Conservation (phyloP, 2,329 filamentous ascomycete genomes). For the Neofusicoccum cordaticola region DNA sequence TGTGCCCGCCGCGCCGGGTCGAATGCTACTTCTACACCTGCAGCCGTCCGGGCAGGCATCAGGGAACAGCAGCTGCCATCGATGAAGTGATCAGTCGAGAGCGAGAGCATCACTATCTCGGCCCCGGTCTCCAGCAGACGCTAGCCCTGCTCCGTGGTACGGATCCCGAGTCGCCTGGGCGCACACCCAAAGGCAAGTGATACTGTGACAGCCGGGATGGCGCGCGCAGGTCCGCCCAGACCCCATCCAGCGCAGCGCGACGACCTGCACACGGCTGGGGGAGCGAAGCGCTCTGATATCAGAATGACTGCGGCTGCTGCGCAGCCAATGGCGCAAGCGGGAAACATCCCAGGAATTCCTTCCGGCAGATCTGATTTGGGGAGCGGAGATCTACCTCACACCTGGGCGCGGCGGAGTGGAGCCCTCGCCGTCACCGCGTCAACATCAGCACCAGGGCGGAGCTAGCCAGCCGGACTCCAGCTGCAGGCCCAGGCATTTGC, state of each 20-base stretch:
- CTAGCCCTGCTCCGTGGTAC: not conserved
- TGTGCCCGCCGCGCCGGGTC: not conserved
- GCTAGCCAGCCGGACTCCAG: not conserved
- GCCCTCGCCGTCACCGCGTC: not conserved
- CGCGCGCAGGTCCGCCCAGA: not conserved
- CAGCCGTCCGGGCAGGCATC: not conserved
- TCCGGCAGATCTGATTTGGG: conserved; percentile 4
- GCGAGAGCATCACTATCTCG: not conserved
- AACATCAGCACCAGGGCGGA: not conserved
- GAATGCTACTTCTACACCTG: not conserved
- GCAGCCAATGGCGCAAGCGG: not conserved
- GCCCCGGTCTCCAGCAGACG: not conserved
- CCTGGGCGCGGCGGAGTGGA: not conserved
- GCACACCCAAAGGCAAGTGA: not conserved
- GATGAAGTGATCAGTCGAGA: not conserved
- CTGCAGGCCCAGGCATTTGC: not conserved
- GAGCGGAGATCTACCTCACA: not conserved
- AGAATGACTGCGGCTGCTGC: not conserved
- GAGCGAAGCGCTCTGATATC: not conserved
- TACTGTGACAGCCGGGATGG: not conserved
- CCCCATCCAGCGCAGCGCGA: not conserved
- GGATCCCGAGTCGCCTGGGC: not conserved
- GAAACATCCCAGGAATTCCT: not conserved
- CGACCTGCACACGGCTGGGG: conserved; percentile 1
- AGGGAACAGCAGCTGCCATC: not conserved